These are phyloP conservation scores for Hypoxylon crocopeplum DNA, from an alignment of 495 filamentous ascomycete genomes.

Conservation along the genomic window DNA sequence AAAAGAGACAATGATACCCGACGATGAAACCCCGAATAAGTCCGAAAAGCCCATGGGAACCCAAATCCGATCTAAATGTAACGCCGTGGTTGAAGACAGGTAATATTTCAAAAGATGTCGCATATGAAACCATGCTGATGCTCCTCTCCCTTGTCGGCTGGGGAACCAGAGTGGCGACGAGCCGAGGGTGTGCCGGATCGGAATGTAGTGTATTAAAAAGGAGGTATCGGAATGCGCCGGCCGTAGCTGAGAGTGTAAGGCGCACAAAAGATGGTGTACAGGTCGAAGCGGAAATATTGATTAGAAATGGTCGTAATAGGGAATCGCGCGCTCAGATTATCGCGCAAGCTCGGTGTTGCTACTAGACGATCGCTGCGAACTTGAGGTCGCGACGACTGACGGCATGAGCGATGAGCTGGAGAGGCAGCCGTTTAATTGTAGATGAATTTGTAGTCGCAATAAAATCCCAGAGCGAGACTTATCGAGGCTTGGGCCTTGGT, in stretches of 20 bases:
- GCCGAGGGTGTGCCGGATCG: slow-evolving; percentile 44
- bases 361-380: slow-evolving; percentile 1
- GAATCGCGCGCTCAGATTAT: slow-evolving; percentile 18
- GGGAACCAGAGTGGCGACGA: slow-evolving; percentile 50
- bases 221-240: slow-evolving; percentile 49
- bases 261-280: slow-evolving; percentile 36
- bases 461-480: slow-evolving; percentile 29
- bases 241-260: slow-evolving; percentile 41
- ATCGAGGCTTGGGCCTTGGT: slow-evolving; percentile 59
- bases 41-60: slow-evolving; percentile 32
- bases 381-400: slow-evolving; percentile 8
- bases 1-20: slow-evolving; percentile 18
- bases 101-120: slow-evolving; percentile 31
- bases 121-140: slow-evolving; percentile 33
- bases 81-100: slow-evolving; percentile 44
- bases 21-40: slow-evolving; percentile 28
- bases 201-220: slow-evolving; percentile 52
- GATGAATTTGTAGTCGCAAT: slow-evolving; percentile 13
- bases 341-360: slow-evolving; percentile 5
- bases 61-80: slow-evolving; percentile 45
- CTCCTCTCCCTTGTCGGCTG: slow-evolving; percentile 41
- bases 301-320: slow-evolving; percentile 37
- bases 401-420: slow-evolving; percentile 15
- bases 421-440: neutral
- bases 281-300: slow-evolving; percentile 24